These are phyloP conservation scores for Dryas drummondii DNA, from an alignment of 306 rosid genomes.

Conservation along the genomic window DNA sequence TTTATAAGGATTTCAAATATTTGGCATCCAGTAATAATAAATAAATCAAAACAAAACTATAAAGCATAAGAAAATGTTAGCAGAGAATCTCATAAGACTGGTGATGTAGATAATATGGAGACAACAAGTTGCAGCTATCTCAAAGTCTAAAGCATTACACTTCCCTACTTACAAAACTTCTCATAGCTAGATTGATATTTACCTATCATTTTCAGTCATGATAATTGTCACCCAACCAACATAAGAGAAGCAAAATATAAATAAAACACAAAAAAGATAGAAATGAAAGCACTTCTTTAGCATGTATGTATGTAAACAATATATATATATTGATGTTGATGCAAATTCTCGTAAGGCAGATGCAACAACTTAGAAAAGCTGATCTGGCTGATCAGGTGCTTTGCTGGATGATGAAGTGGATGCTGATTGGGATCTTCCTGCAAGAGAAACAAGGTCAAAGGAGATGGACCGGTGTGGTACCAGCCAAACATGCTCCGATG, in stretches of 20 bases:
- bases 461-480: too few relatives aligned
- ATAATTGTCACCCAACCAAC: slow-evolving; percentile 68
- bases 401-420: too few relatives aligned
- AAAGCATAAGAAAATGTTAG: background rate
- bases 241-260: slow-evolving; percentile 29
- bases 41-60: background rate
- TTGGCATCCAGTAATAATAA: background rate
- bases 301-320: background rate
- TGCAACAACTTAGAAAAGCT: too few relatives aligned
- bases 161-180: too few relatives aligned
- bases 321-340: background rate
- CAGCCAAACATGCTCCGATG: too few relatives aligned
- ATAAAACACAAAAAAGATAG: slow-evolving; percentile 2
- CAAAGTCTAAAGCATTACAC: too few relatives aligned
- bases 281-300: background rate
- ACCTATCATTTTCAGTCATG: slow-evolving; percentile 45
- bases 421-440: too few relatives aligned
- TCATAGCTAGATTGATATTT: background rate
- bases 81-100: background rate
- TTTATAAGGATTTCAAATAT: background rate
- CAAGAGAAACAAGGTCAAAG: too few relatives aligned
- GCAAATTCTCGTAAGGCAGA: too few relatives aligned
- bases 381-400: too few relatives aligned
- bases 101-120: background rate
- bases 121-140: background rate